Conservation (phyloP, 805 yeast species). For the Candida rishiriensis region DNA sequence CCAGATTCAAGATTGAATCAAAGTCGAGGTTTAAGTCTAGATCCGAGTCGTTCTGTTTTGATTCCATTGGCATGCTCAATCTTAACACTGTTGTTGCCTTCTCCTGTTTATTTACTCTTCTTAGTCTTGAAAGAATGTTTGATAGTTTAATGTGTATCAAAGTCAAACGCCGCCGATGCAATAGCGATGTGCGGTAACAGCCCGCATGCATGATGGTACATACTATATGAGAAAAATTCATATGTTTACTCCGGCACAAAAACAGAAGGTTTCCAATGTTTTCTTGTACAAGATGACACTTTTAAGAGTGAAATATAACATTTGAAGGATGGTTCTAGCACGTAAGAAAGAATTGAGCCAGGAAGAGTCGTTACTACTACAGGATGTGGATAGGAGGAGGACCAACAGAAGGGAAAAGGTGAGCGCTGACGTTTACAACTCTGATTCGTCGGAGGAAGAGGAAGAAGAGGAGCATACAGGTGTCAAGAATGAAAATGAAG, state of each 20-base stretch:
- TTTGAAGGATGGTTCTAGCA: neutral
- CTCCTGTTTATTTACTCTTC: too few species aligned
- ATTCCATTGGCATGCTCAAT: constrained; percentile 15
- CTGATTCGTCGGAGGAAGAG: constrained; percentile 20
- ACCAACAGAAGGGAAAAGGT: constrained; percentile 5
- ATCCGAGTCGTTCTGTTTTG: constrained; percentile 11
- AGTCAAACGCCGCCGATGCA: too few species aligned
- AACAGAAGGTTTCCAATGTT: too few species aligned
- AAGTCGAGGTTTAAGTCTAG: constrained; percentile 44
- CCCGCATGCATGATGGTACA: too few species aligned
- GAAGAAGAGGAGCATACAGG: constrained; percentile 12
- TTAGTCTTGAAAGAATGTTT: too few species aligned
- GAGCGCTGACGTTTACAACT: constrained; percentile 14
- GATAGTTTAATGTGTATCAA: too few species aligned
- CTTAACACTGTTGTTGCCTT: too few species aligned
- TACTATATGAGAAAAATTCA: too few species aligned
- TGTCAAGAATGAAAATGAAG: constrained; percentile 2
- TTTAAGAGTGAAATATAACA: neutral
- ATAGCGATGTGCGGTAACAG: too few species aligned
- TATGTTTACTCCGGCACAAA: too few species aligned
- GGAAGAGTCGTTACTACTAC: constrained; percentile 10
- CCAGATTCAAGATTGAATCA: constrained; percentile 56
- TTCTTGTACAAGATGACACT: too few species aligned
- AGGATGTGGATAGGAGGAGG: constrained; percentile 17
- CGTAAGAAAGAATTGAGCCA: constrained; percentile 2